Evolutionary conservation across 805 yeast genomes (phyloP).

Genomic region (Phaffomyces thermotolerans): DNA sequence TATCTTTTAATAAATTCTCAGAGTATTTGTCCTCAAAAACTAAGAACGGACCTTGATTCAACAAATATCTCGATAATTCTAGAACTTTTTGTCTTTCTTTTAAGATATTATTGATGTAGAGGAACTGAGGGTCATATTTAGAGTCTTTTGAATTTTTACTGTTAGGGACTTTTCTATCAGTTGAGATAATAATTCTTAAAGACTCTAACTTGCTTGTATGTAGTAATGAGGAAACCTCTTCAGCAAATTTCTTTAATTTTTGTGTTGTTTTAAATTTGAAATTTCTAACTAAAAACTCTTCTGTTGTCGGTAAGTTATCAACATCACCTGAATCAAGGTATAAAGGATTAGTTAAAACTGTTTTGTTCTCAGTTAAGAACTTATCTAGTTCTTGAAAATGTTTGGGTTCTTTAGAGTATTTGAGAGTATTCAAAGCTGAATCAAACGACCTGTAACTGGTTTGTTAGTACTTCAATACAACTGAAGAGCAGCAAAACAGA

Average conservation of each 20-base stretch:
- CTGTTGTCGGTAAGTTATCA: constrained; percentile 8
- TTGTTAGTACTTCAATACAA: background rate
- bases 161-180: constrained; percentile 31
- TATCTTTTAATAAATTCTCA: constrained; percentile 14
- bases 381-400: constrained; percentile 14
- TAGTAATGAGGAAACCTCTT: constrained; percentile 32
- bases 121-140: constrained; percentile 6
- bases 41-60: constrained; percentile 21
- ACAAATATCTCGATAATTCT: constrained; percentile 29
- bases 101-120: constrained; percentile 34
- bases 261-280: constrained; percentile 30
- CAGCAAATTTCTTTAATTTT: constrained; percentile 32
- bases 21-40: constrained; percentile 19
- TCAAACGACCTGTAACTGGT: constrained; percentile 18
- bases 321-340: constrained; percentile 1
- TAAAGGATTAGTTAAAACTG: constrained; percentile 9
- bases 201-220: constrained; percentile 38
- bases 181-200: constrained; percentile 39
- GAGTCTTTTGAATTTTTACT: constrained; percentile 1
- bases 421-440: constrained; percentile 17
- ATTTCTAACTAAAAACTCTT: constrained; percentile 33
- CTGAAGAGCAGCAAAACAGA: background rate
- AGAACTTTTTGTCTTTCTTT: constrained; percentile 46
- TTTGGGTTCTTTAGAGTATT: constrained; percentile 9
- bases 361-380: constrained; percentile 12